These are phyloP conservation scores for Fusarium odoratissimum DNA, from an alignment of 2,329 filamentous ascomycete genomes.

Conservation along the genomic window DNA sequence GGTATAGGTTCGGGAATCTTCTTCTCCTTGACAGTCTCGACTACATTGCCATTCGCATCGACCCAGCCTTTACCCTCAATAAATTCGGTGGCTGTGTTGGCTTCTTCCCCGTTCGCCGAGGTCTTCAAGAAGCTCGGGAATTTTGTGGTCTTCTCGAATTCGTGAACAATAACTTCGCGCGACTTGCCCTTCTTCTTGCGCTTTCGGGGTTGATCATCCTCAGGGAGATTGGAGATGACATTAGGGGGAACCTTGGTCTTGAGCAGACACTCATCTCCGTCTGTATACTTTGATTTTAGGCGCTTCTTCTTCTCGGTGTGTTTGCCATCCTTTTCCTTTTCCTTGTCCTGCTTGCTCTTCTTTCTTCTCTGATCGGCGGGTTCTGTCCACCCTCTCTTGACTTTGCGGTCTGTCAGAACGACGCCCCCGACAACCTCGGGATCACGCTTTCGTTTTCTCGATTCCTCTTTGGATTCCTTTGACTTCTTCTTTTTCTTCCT, in stretches of 20 bases:
- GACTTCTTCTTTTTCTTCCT: slow-evolving; percentile 51
- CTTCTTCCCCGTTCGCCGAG: slow-evolving; percentile 38
- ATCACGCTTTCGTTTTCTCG: slow-evolving; percentile 64
- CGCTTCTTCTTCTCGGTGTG: slow-evolving; percentile 68
- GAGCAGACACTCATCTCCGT: slow-evolving; percentile 84
- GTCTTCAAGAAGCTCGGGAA: slow-evolving; percentile 84
- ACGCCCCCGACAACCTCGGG: slow-evolving; percentile 70
- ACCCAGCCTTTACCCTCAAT: slow-evolving; percentile 92
- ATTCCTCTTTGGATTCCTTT: slow-evolving; percentile 52
- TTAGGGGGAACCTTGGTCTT: slow-evolving; percentile 76
- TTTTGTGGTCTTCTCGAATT: slow-evolving; percentile 87
- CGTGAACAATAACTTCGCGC: slow-evolving; percentile 78
- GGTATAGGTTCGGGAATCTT: slow-evolving; percentile 30
- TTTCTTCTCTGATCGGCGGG: slow-evolving; percentile 62
- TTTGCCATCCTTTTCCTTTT: slow-evolving; percentile 59
- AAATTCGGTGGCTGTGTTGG: slow-evolving; percentile 66
- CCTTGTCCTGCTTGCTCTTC: slow-evolving; percentile 61
- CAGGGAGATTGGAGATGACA: slow-evolving; percentile 55
- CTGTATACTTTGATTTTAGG: slow-evolving; percentile 82
- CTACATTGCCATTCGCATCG: slow-evolving; percentile 78
- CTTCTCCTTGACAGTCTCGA: slow-evolving; percentile 68
- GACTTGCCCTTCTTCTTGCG: slow-evolving; percentile 66
- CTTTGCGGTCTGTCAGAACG: slow-evolving; percentile 78
- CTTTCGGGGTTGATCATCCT: slow-evolving; percentile 61
- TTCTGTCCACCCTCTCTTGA: slow-evolving; percentile 92